Evolutionary conservation across 257 asterid species (phyloP).

Genomic region (Nicotiana tabacum): DNA sequence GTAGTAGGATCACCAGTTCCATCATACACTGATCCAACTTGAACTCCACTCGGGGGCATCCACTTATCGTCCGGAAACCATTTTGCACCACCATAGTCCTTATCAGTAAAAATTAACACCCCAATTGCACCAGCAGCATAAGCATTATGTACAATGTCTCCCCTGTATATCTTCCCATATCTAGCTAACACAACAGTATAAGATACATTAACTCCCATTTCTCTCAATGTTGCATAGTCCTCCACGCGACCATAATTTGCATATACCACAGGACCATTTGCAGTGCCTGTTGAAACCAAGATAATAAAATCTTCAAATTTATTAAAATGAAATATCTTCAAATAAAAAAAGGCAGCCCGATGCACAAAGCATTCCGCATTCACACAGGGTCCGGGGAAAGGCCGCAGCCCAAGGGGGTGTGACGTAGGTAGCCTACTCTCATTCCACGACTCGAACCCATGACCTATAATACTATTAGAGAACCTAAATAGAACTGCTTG

Average conservation of each 20-base stretch:
- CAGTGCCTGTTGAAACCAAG: constrained; percentile 24
- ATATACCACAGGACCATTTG: constrained; percentile 52
- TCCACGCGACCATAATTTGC: constrained; percentile 72
- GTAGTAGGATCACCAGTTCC: constrained; percentile 84
- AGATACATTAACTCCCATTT: constrained; percentile 57
- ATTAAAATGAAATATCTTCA: background rate
- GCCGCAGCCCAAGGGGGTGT: no score
- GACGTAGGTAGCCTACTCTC: no score
- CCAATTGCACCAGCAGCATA: constrained; percentile 61
- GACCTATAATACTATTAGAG: no score
- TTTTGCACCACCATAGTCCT: constrained; percentile 71
- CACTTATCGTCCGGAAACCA: constrained; percentile 81
- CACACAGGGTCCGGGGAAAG: no score
- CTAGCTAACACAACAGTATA: constrained; percentile 62
- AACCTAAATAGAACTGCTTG: no score
- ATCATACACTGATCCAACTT: constrained; percentile 59
- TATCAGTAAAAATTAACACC: constrained; percentile 62
- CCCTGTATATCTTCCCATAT: constrained; percentile 73
- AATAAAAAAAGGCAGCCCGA: no score
- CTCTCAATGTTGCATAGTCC: constrained; percentile 40
- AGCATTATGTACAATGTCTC: constrained; percentile 71
- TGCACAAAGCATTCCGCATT: no score
- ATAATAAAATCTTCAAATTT: no score
- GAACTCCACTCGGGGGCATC: constrained; percentile 96
- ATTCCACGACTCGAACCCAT: no score